Evolutionary conservation across 257 asterid genomes (phyloP).

Genomic region (Lithospermum erythrorhizon): DNA sequence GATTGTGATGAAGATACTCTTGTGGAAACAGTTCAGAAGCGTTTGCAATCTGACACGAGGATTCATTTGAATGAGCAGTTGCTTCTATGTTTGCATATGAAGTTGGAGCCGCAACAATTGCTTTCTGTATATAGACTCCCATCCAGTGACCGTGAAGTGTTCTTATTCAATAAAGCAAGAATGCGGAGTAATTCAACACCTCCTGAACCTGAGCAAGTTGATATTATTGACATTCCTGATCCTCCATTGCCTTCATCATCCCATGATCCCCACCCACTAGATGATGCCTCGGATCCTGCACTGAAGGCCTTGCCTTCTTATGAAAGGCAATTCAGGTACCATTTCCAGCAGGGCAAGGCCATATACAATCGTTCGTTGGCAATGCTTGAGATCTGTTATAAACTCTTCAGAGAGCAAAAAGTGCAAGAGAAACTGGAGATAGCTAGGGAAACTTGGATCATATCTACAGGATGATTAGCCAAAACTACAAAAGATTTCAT

Average conservation of each 20-base stretch:
- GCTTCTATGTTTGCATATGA: constrained; percentile 79
- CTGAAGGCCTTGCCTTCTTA: constrained; percentile 78
- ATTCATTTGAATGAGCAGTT: constrained; percentile 67
- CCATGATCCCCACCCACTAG: constrained; percentile 57
- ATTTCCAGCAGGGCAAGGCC: constrained; percentile 69
- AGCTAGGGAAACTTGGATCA: constrained; percentile 78
- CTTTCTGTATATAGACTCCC: constrained; percentile 76
- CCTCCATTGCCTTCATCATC: constrained; percentile 46
- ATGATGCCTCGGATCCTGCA: constrained; percentile 89
- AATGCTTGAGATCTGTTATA: constrained; percentile 44
- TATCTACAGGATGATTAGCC: constrained; percentile 68
- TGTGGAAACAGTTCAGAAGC: constrained; percentile 70
- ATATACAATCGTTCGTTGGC: constrained; percentile 54
- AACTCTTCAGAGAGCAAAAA: constrained; percentile 66
- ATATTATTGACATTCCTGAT: constrained; percentile 46
- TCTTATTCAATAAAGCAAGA: constrained; percentile 67
- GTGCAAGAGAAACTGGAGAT: constrained; percentile 89
- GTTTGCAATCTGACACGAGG: constrained; percentile 46
- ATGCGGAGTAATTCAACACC: constrained; percentile 61
- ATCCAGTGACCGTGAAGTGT: constrained; percentile 57
- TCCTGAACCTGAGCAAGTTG: constrained; percentile 54
- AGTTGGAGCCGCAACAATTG: constrained; percentile 54
- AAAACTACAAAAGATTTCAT: constrained; percentile 61
- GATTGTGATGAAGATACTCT: constrained; percentile 58
- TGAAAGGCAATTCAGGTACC: constrained; percentile 86